Evolutionary conservation across 2,329 filamentous ascomycete genomes (phyloP), one percentile per base, ranked within the genome.

Genomic region (Penicillium nordicum): DNA sequence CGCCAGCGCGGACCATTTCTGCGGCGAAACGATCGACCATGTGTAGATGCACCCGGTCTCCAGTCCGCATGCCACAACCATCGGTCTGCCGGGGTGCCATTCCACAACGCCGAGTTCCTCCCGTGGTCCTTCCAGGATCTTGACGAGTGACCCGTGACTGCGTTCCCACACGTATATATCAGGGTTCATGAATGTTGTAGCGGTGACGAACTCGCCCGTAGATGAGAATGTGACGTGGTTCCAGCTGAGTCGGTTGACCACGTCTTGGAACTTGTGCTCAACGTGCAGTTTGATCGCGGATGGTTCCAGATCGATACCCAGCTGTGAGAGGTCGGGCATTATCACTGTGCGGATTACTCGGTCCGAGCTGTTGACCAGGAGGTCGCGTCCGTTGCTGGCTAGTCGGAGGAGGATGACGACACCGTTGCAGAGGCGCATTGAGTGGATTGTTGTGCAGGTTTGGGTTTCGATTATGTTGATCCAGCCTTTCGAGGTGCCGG

Each of bases 161-260:
- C 94, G 86, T 76, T 99, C 94, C 94, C 93, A 97, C 29, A 97
- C 92, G 75, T 97, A 97, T 61, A 99, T 89, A 74, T 99, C 93
- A 67, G 97, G 92, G 69, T 99, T 99, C 81, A 97, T 97, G 74
- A 92, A 96, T 2, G 94, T 97, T 27, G 92, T 96, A 0, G 95
- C 94, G 25, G 92, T 92, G 40, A 99, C 92, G 71, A 97, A 97
- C 74, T 99, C 94, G 50, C 92, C 92, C 0, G 90, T 94, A 1
- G 90, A 88, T 68, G 91, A 96, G 72, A 99, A 97, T 0, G 92
- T 92, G 57, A 96, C 92, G 69, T 97, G 92, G 69, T 97, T 99
- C 94, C 94, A 99, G 7, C 89, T 92, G 12, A 97, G 78, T 43
- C 89, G 86, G 70, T 99, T 97, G 49, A 99, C 94, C 4, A 97